These are phyloP conservation scores for Pisolithus marmoratus DNA, from an alignment of 768 basidiomycete species.

Conservation along the genomic window DNA sequence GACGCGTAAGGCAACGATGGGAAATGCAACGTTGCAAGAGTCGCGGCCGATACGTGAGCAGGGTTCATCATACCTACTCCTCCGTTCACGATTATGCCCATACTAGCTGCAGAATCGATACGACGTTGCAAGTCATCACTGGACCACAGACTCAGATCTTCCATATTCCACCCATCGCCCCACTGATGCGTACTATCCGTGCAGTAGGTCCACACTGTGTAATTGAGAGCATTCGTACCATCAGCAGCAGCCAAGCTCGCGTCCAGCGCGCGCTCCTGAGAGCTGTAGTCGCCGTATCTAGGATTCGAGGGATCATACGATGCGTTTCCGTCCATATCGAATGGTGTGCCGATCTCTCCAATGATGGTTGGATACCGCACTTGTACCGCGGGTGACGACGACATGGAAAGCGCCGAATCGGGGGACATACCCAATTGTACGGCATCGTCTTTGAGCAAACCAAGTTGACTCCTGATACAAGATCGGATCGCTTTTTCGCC, in stretches of 20 bases:
- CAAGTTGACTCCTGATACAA: constrained; percentile 78
- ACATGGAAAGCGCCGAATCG: not conserved
- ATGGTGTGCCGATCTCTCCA: constrained; percentile 93
- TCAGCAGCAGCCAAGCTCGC: constrained; percentile 77
- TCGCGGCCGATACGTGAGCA: constrained; percentile 11
- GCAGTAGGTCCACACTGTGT: constrained; percentile 87
- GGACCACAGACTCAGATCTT: constrained; percentile 90
- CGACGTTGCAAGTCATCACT: constrained; percentile 52
- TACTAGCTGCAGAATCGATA: not conserved
- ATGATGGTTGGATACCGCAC: constrained; percentile 77
- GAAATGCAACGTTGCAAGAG: constrained; percentile 15
- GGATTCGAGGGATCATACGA: constrained; percentile 54
- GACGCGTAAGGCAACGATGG: constrained; percentile 13
- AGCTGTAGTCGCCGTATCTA: constrained; percentile 68
- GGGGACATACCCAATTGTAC: constrained; percentile 43
- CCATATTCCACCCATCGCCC: constrained; percentile 97
- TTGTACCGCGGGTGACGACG: not conserved
- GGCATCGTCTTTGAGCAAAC: constrained; percentile 69
- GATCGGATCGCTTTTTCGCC: constrained; percentile 81
- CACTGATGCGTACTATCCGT: constrained; percentile 77
- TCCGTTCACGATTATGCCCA: not conserved
- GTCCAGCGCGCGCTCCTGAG: constrained; percentile 82
- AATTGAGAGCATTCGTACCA: constrained; percentile 68
- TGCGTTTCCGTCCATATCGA: constrained; percentile 85
- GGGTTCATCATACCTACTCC: constrained; percentile 5